Evolutionary conservation across 139 green algal genomes (phyloP).

Genomic region (Limnomonas spitsbergensis): DNA sequence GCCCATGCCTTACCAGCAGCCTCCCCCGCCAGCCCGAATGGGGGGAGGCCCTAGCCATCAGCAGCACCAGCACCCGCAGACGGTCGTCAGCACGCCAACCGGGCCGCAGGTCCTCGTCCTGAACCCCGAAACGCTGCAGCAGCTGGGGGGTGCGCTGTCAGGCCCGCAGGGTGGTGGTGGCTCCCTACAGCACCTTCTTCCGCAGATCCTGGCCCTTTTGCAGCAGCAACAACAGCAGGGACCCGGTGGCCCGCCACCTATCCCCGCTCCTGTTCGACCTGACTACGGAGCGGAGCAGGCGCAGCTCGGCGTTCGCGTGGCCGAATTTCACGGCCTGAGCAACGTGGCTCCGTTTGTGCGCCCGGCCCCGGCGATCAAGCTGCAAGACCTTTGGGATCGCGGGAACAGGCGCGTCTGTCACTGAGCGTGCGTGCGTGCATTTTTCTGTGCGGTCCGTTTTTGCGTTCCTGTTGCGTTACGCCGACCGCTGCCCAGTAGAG

Average conservation of each 20-base stretch:
- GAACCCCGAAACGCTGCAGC: neutral
- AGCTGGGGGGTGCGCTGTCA: neutral
- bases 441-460: neutral
- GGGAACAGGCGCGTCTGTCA: slow-evolving; percentile 28
- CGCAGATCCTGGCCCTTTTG: neutral
- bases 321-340: slow-evolving; percentile 58
- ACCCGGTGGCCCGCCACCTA: too few species aligned
- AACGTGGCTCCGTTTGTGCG: slow-evolving; percentile 52
- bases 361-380: slow-evolving; percentile 51
- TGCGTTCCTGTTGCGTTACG: too few species aligned
- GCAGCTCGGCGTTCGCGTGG: slow-evolving; percentile 59
- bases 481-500: too few species aligned
- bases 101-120: neutral
- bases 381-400: slow-evolving; percentile 66
- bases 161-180: too few species aligned
- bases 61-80: too few species aligned
- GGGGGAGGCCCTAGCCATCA: too few species aligned
- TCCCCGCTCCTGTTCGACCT: neutral
- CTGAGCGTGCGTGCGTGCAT: slow-evolving; percentile 38
- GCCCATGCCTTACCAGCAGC: too few species aligned
- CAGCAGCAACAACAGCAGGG: neutral
- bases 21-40: too few species aligned
- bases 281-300: slow-evolving; percentile 47
- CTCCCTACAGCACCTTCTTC: too few species aligned
- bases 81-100: neutral